These are phyloP conservation scores for Isoetes taiwanensis DNA, from an alignment of 75 land plant species.

Conservation along the genomic window DNA sequence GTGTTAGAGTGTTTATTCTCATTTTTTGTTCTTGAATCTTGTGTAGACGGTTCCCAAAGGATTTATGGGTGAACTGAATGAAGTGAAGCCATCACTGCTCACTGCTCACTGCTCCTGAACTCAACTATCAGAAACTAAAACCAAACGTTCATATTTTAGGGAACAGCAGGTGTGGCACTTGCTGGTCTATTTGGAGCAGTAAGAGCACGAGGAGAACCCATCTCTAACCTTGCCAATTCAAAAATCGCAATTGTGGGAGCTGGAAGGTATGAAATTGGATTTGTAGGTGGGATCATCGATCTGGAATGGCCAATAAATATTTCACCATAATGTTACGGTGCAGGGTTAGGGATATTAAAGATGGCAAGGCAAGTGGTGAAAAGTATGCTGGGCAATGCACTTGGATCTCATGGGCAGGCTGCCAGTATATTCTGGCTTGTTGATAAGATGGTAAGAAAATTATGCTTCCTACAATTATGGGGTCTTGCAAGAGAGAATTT, in stretches of 20 bases:
- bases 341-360: constrained; percentile 91
- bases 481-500: constrained; percentile 44
- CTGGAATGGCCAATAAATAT: constrained; percentile 1
- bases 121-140: too few species aligned
- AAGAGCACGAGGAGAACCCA: constrained; percentile 87
- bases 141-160: constrained; percentile 31
- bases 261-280: constrained; percentile 53
- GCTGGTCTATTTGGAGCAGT: constrained; percentile 98
- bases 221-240: constrained; percentile 86
- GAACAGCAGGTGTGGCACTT: constrained; percentile 98
- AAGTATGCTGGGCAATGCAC: constrained; percentile 73
- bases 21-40: too few species aligned
- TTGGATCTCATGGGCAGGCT: constrained; percentile 58
- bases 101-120: too few species aligned
- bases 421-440: constrained; percentile 79
- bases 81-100: too few species aligned
- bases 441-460: constrained; percentile 79
- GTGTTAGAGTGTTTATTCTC: too few species aligned
- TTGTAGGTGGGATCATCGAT: background rate
- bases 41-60: too few species aligned
- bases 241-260: constrained; percentile 99
- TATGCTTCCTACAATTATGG: too few species aligned
- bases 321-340: constrained; percentile 35
- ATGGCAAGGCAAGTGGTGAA: constrained; percentile 90
- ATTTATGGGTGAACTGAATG: too few species aligned